phyloP scores from a whole-genome alignment of 768 basidiomycete species.

The Postia placenta region DNA sequence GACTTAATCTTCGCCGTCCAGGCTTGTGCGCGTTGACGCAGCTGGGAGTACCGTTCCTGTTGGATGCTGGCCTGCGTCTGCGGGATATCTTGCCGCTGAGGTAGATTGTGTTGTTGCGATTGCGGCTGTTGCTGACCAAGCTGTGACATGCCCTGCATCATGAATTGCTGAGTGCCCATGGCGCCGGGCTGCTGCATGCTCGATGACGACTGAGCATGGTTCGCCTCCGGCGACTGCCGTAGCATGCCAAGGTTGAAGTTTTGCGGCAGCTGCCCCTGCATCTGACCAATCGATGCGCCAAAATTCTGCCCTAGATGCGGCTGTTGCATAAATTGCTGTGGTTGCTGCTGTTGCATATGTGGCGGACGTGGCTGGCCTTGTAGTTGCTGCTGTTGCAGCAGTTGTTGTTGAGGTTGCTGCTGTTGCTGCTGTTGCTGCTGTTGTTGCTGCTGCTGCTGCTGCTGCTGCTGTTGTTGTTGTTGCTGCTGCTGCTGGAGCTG shows the following conservation, averaged over 20 bases:
- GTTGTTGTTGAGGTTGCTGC: conserved; percentile 12
- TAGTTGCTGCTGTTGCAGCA: conserved; percentile 5
- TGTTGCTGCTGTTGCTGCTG: conserved; percentile 9
- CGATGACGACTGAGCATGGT: too few species aligned
- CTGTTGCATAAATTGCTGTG: conserved; percentile 1
- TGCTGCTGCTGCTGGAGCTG: conserved; percentile 12
- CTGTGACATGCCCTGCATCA: too few species aligned
- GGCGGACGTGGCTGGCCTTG: not conserved
- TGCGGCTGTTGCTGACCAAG: too few species aligned
- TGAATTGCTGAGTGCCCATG: too few species aligned
- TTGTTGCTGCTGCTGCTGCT: conserved; percentile 9
- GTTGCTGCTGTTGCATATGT: conserved; percentile 31
- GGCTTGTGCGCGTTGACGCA: too few species aligned
- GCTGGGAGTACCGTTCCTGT: too few species aligned
- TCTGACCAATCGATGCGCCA: conserved; percentile 2
- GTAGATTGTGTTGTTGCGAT: too few species aligned
- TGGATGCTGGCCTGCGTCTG: too few species aligned
- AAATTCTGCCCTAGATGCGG: not conserved
- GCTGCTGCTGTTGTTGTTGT: conserved; percentile 13
- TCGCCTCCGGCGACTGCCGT: too few species aligned
- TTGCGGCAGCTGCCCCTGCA: conserved; percentile 6
- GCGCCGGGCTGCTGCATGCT: not conserved
- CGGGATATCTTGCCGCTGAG: too few species aligned
- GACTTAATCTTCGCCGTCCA: too few species aligned
- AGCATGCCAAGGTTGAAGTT: too few species aligned